Base-by-base conservation (phyloP, 257 asterid genomes). In the Fraxinus excelsior region DNA sequence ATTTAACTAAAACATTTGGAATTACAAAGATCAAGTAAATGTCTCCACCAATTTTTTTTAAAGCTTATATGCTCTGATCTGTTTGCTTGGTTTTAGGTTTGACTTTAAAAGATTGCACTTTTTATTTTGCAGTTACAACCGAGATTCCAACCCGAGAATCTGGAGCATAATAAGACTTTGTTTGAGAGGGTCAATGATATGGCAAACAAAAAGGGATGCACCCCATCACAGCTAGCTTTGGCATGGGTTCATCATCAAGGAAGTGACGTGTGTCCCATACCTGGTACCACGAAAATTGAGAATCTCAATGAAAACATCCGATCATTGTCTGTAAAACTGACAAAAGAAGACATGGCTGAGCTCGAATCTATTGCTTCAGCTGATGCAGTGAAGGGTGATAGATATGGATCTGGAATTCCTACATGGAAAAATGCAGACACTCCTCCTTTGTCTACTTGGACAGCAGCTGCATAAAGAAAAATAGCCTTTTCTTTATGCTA, bases 171-270 rank as follows among this genome's bases (percentile, higher is more conserved):
- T 19, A 25, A 21, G 19, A 23, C 1, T 26, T 62, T 62, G 68
- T 62, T 62, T 25, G 68, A 62, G 16, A 62, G 67, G 34, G 82
- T 84, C 7, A 34, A 49, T 6, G 70, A 72, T 34, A 60, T 84
- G 67, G 87, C 85, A 21, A 62, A 26, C 7, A 67, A 70, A 72
- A 84, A 81, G 29, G 85, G 85, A 23, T 84, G 87, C 49, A 81
- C 87, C 31, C 78, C 85, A 3, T 75, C 87, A 10, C 85, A 84
- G 9, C 78, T 84, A 51, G 83, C 87, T 71, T 76, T 84, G 35
- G 84, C 82, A 0, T 84, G 84, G 88, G 80, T 81, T 44, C 86
- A 79, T 62, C 80, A 84, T 67, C 84, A 81, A 75, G 86, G 82
- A 19, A 76, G 67, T 12, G 79, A 81, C 51, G 85, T 81, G 18